These are phyloP conservation scores for Hevea brasiliensis DNA, from an alignment of 345 rosid species.

Conservation along the genomic window DNA sequence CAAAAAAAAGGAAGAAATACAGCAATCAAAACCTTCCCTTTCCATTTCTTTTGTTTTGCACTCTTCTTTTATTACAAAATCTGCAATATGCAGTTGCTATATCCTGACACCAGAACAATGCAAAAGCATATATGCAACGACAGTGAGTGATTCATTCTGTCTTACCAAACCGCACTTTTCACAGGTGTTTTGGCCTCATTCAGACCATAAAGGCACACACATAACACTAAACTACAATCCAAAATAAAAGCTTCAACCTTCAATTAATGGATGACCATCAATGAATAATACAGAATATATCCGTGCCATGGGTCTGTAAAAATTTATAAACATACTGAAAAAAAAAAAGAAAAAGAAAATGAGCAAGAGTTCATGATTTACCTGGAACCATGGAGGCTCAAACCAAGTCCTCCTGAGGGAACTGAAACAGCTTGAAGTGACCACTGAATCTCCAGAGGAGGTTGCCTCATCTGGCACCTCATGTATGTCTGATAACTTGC, in stretches of 20 bases:
- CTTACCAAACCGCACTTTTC: conserved; percentile 35
- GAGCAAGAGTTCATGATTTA: conserved; percentile 8
- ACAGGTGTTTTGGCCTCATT: conserved; percentile 37
- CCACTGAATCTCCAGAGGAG: conserved; percentile 83
- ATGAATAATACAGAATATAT: too few relatives aligned
- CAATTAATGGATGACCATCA: too few relatives aligned
- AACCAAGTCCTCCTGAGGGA: conserved; percentile 79
- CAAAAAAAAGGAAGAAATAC: too few relatives aligned
- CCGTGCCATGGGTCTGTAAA: too few relatives aligned
- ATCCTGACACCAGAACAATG: conserved; percentile 31
- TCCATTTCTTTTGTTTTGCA: not conserved
- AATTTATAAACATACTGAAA: not conserved
- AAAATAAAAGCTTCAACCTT: too few relatives aligned
- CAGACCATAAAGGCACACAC: conserved; percentile 10
- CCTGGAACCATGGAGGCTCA: conserved; percentile 81
- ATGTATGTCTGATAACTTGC: conserved; percentile 78
- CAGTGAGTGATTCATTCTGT: conserved; percentile 36
- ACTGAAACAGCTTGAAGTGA: conserved; percentile 74
- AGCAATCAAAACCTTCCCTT: too few relatives aligned
- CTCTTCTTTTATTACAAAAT: conserved; percentile 1
- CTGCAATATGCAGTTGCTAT: conserved; percentile 16
- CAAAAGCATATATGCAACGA: conserved; percentile 20
- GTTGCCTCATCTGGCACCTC: conserved; percentile 80
- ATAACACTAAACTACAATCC: not conserved
- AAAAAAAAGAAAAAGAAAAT: not conserved